These are phyloP conservation scores for Aureobasidium mangrovei DNA, from an alignment of 2,329 filamentous ascomycete genomes.

Conservation along the genomic window DNA sequence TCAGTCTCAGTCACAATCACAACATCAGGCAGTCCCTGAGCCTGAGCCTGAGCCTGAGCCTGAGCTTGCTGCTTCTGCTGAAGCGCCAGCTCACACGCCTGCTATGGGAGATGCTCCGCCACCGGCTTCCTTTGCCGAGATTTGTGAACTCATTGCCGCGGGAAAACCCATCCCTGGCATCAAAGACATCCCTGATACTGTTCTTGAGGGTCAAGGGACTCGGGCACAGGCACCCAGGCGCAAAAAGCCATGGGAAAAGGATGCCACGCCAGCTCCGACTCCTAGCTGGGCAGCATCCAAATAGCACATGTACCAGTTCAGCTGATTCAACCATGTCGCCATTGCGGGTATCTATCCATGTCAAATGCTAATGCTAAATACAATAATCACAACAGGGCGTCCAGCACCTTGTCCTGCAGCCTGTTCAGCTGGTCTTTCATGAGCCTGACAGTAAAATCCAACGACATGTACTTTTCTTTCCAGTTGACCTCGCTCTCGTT, in stretches of 20 bases:
- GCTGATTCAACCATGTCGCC: too few species aligned
- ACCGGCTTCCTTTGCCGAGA: slow-evolving; percentile 73
- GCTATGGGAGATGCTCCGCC: slow-evolving; percentile 53
- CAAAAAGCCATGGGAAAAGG: slow-evolving; percentile 74
- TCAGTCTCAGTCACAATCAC: slow-evolving; percentile 21
- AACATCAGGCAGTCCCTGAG: background rate
- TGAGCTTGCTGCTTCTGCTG: slow-evolving; percentile 10
- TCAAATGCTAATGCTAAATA: too few species aligned
- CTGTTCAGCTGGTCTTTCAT: slow-evolving; percentile 26
- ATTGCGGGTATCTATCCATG: too few species aligned
- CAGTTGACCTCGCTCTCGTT: slow-evolving; percentile 19
- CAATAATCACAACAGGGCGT: slow-evolving; percentile 15
- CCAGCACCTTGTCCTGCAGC: slow-evolving; percentile 25
- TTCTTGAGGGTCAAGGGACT: slow-evolving; percentile 61
- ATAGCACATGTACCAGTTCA: background rate
- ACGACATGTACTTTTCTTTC: slow-evolving; percentile 23
- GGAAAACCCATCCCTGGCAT: slow-evolving; percentile 82
- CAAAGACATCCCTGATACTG: slow-evolving; percentile 71
- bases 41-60: background rate
- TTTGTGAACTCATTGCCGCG: slow-evolving; percentile 74
- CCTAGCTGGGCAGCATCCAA: slow-evolving; percentile 8
- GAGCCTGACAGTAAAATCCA: slow-evolving; percentile 25
- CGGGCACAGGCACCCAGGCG: slow-evolving; percentile 44
- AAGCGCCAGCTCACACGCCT: slow-evolving; percentile 5
- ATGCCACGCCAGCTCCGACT: slow-evolving; percentile 20